These are phyloP conservation scores for Colletotrichum chrysophilum DNA, from an alignment of 2,329 filamentous ascomycete genomes.

Conservation along the genomic window DNA sequence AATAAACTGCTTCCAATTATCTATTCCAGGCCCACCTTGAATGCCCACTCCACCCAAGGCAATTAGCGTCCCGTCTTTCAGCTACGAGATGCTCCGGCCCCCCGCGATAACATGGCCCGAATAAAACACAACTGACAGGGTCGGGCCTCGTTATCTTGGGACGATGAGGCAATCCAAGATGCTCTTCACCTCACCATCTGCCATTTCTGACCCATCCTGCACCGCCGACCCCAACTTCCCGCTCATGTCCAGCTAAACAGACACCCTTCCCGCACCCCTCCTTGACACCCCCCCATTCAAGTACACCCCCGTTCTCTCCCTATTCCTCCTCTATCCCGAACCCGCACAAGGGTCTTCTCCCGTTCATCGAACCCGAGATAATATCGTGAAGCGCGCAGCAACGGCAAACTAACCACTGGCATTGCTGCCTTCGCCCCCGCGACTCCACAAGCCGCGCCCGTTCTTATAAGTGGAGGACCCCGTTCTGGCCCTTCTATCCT, in stretches of 20 bases:
- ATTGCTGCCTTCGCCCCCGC: conserved; percentile 7
- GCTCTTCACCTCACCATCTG: neutral
- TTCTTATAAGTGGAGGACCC: conserved; percentile 20
- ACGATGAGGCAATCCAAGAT: conserved; percentile 18
- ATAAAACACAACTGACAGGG: neutral
- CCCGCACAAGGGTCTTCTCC: conserved; percentile 10
- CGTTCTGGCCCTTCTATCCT: conserved; percentile 21
- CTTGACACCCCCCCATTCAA: neutral
- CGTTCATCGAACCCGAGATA: conserved; percentile 17
- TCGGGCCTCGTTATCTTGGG: conserved; percentile 13
- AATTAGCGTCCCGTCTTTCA: neutral
- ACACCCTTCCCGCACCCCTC: neutral
- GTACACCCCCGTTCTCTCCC: neutral
- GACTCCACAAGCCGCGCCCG: conserved; percentile 20
- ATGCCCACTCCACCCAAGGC: neutral
- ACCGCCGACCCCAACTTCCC: neutral
- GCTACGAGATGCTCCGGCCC: neutral
- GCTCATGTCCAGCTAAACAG: neutral
- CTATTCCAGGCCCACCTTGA: neutral
- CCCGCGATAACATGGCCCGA: conserved; percentile 2
- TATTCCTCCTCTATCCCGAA: conserved; percentile 13
- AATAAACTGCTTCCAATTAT: neutral
- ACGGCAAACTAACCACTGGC: neutral
- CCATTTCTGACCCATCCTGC: neutral
- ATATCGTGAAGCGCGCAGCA: conserved; percentile 19